Evolutionary conservation across 768 basidiomycete genomes (phyloP).

Genomic region (Lentinula raphanica): DNA sequence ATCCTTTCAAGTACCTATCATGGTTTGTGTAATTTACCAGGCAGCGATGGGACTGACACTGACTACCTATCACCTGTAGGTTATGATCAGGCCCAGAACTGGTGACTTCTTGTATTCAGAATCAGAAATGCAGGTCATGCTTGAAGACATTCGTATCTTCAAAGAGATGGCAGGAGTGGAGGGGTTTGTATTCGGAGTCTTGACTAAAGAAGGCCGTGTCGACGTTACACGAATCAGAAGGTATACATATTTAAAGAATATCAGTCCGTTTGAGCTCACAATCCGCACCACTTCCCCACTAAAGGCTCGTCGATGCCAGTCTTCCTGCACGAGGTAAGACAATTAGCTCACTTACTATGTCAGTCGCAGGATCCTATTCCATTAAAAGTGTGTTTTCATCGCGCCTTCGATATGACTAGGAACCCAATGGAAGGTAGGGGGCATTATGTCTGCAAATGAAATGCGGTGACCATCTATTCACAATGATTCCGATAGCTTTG

Average conservation of each 20-base stretch:
- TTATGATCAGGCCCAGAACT: conserved; percentile 73
- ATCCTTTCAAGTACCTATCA: conserved; percentile 42
- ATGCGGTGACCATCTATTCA: no score
- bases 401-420: conserved; percentile 71
- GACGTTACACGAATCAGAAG: conserved; percentile 54
- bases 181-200: conserved; percentile 64
- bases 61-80: conserved; percentile 31
- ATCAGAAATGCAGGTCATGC: conserved; percentile 65
- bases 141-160: conserved; percentile 63
- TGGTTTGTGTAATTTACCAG: conserved; percentile 42
- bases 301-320: conserved; percentile 17
- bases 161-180: conserved; percentile 50
- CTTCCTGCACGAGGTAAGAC: conserved; percentile 16
- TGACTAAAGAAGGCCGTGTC: conserved; percentile 51
- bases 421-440: conserved; percentile 46
- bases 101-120: conserved; percentile 77
- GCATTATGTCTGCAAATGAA: no score
- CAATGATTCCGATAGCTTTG: no score
- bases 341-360: no score
- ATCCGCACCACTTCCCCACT: neutral
- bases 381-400: conserved; percentile 65
- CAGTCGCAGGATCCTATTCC: neutral
- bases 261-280: no score
- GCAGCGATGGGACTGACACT: neutral
- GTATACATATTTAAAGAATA: conserved; percentile 31